phyloP scores from a whole-genome alignment of 2,329 filamentous ascomycete genomes.

The Xylariomycetidae sp. region DNA sequence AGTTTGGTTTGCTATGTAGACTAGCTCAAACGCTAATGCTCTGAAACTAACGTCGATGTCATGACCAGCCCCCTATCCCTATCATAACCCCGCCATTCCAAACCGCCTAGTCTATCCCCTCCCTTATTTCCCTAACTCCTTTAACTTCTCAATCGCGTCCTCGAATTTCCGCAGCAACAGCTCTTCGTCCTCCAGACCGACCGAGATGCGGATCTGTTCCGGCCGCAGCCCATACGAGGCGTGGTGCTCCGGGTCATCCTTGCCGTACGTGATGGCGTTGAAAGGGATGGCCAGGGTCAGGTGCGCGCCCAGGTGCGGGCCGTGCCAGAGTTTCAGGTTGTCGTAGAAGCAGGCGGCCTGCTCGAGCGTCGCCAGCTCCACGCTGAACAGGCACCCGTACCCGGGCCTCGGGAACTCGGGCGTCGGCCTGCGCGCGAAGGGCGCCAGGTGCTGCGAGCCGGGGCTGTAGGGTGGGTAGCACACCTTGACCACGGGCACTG shows the following conservation, averaged over 20 bases:
- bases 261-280: conserved; percentile 39
- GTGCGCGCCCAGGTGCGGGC: conserved; percentile 51
- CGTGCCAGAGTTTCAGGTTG: conserved; percentile 41
- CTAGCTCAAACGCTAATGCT: too few species aligned
- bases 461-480: conserved; percentile 36
- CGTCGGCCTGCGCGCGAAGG: conserved; percentile 32
- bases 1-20: too few species aligned
- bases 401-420: conserved; percentile 44
- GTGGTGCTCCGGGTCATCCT: conserved; percentile 33
- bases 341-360: conserved; percentile 45
- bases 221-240: conserved; percentile 32
- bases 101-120: too few species aligned
- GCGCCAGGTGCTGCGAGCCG: conserved; percentile 9
- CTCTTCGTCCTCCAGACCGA: conserved; percentile 40
- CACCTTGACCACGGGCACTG: conserved; percentile 34
- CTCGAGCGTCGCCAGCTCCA: conserved; percentile 43
- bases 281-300: conserved; percentile 46
- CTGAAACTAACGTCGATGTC: too few species aligned
- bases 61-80: too few species aligned
- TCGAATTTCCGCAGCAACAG: conserved; percentile 25
- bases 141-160: conserved; percentile 4
- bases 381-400: conserved; percentile 49
- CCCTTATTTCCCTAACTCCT: background rate
- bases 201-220: conserved; percentile 41
- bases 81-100: too few species aligned